phyloP scores from a whole-genome alignment of 306 rosid genomes.

The Potentilla sterilis region DNA sequence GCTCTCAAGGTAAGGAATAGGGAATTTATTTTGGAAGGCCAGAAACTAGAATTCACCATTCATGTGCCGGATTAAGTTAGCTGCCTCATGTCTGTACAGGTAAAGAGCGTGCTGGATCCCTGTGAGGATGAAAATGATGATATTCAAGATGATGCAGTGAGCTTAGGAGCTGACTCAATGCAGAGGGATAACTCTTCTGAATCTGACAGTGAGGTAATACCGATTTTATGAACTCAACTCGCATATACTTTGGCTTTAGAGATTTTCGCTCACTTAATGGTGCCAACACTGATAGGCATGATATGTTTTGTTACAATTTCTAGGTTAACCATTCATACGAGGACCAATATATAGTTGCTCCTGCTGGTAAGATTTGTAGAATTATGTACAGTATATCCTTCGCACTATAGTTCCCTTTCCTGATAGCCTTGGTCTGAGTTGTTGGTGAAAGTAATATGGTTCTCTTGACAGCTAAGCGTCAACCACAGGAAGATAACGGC shows the following conservation, averaged over 20 bases:
- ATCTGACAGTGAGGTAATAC: constrained; percentile 52
- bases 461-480: constrained; percentile 56
- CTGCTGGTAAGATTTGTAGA: constrained; percentile 48
- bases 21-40: neutral
- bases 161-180: constrained; percentile 48
- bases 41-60: constrained; percentile 13
- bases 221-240: neutral
- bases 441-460: constrained; percentile 12
- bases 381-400: constrained; percentile 1
- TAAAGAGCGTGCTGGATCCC: constrained; percentile 60
- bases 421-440: constrained; percentile 11
- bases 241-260: neutral
- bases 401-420: constrained; percentile 6
- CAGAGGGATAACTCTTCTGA: constrained; percentile 40
- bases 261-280: constrained; percentile 6
- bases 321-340: constrained; percentile 71
- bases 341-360: constrained; percentile 64
- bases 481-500: constrained; percentile 45
- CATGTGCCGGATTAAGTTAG: neutral
- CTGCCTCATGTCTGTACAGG: constrained; percentile 25
- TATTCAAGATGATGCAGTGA: constrained; percentile 43
- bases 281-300: constrained; percentile 1
- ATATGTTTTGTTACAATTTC: constrained; percentile 22
- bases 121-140: constrained; percentile 62
- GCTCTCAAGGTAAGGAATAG: constrained; percentile 72